phyloP scores from a whole-genome alignment of 495 filamentous ascomycete species.

The Neurospora sp. region DNA sequence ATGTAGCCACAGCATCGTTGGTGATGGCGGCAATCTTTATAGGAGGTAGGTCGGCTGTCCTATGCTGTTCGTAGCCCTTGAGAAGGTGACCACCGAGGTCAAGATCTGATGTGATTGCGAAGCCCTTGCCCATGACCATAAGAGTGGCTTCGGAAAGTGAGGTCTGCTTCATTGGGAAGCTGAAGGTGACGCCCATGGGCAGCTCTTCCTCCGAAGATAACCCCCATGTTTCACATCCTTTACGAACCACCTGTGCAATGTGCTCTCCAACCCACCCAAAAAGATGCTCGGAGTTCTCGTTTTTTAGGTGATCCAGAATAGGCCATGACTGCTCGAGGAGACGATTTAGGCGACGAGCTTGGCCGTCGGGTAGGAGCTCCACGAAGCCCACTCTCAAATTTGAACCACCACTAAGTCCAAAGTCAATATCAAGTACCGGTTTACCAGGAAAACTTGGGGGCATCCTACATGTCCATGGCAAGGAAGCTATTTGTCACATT shows the following conservation, averaged over 20 bases:
- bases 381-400: slow-evolving; percentile 74
- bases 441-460: neutral
- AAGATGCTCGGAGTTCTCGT: slow-evolving; percentile 60
- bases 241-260: slow-evolving; percentile 59
- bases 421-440: neutral
- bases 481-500: slow-evolving; percentile 42
- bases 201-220: slow-evolving; percentile 34
- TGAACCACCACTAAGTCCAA: slow-evolving; percentile 49
- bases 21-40: slow-evolving; percentile 67
- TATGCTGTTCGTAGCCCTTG: slow-evolving; percentile 51
- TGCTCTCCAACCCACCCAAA: slow-evolving; percentile 74
- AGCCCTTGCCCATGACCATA: slow-evolving; percentile 85
- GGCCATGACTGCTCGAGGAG: slow-evolving; percentile 65
- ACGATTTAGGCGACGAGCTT: slow-evolving; percentile 16
- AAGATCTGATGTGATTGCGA: slow-evolving; percentile 61
- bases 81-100: slow-evolving; percentile 61
- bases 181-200: slow-evolving; percentile 75
- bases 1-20: slow-evolving; percentile 73
- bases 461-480: slow-evolving; percentile 60
- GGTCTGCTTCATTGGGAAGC: slow-evolving; percentile 75
- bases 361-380: slow-evolving; percentile 46
- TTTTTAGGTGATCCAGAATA: slow-evolving; percentile 70
- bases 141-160: slow-evolving; percentile 65
- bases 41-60: slow-evolving; percentile 44
- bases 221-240: slow-evolving; percentile 24